Percentiles rank a stretch among this genome's conserved stretches.
These are phyloP conservation scores for Fusarium sp. DNA, from an alignment of 2,329 filamentous ascomycete species.

Conservation along the genomic window DNA sequence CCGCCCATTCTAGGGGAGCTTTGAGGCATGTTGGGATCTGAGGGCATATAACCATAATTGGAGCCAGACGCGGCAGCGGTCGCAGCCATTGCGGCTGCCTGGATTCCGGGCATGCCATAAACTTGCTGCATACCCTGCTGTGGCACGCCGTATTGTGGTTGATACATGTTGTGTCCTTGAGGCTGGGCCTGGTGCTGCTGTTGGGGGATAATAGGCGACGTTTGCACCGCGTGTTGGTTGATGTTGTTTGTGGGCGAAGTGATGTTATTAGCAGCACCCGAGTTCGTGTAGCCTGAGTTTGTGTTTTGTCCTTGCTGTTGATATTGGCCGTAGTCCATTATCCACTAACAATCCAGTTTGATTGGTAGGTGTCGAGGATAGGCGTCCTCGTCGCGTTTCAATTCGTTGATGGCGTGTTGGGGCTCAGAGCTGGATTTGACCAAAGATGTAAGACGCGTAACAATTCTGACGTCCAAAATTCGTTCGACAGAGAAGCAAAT, in stretches of 20 bases:
- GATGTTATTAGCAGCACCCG: slow-evolving; percentile 68
- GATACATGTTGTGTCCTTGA: slow-evolving; percentile 82
- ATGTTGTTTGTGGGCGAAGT: slow-evolving; percentile 80
- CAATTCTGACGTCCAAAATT: slow-evolving; percentile 10
- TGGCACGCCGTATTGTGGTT: slow-evolving; percentile 80
- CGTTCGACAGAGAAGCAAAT: slow-evolving; percentile 24
- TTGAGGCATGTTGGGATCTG: slow-evolving; percentile 75
- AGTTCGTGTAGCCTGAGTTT: slow-evolving; percentile 74
- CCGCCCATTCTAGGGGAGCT: slow-evolving; percentile 83
- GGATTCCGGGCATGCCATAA: slow-evolving; percentile 84
- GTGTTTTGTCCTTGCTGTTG: slow-evolving; percentile 70
- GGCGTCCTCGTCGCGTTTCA: slow-evolving; percentile 43
- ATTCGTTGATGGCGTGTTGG: slow-evolving; percentile 36
- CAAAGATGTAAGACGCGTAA: slow-evolving; percentile 25
- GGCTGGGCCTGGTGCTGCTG: slow-evolving; percentile 75
- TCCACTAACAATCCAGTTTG: slow-evolving; percentile 53
- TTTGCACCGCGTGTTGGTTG: slow-evolving; percentile 75
- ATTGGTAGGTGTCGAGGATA: slow-evolving; percentile 42
- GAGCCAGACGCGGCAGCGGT: slow-evolving; percentile 92
- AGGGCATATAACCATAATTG: slow-evolving; percentile 77
- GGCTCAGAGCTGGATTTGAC: slow-evolving; percentile 14
- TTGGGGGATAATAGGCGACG: slow-evolving; percentile 83
- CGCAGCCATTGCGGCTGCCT: slow-evolving; percentile 91
- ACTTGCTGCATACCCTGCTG: slow-evolving; percentile 76
- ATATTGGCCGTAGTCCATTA: slow-evolving; percentile 83